Evolutionary conservation across 1,284 basidiomycete species (phyloP).

Genomic region (Peniophora sp.): DNA sequence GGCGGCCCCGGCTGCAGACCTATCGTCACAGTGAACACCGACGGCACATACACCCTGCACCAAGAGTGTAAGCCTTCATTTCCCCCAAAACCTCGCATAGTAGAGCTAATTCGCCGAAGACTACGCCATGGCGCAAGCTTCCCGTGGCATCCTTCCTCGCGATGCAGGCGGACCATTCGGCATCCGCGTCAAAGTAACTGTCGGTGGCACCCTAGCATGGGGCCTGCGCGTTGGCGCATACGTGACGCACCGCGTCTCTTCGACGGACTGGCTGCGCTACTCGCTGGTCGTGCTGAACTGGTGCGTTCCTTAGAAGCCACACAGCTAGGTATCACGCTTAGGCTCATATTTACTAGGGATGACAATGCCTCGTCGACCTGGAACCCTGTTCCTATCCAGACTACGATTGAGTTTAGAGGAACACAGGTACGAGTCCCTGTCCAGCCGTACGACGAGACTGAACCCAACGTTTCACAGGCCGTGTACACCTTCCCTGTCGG

Average conservation of each 20-base stretch:
- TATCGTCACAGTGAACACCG: slow-evolving; percentile 56
- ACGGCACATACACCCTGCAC: slow-evolving; percentile 55
- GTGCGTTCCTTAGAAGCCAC: too few species aligned
- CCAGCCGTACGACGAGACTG: not conserved
- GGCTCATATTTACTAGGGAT: too few species aligned
- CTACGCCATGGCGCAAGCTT: slow-evolving; percentile 68
- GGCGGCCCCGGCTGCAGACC: slow-evolving; percentile 52
- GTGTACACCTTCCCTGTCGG: slow-evolving; percentile 63
- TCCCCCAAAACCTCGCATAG: not conserved
- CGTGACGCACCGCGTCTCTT: slow-evolving; percentile 46
- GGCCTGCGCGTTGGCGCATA: slow-evolving; percentile 57
- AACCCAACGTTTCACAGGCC: slow-evolving; percentile 29
- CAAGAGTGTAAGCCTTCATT: slow-evolving; percentile 58
- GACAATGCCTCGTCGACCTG: slow-evolving; percentile 43
- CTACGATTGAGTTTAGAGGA: slow-evolving; percentile 67
- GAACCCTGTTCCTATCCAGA: slow-evolving; percentile 52
- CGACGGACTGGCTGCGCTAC: slow-evolving; percentile 55
- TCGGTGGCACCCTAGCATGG: slow-evolving; percentile 50
- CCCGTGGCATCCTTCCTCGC: slow-evolving; percentile 63
- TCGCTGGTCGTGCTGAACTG: slow-evolving; percentile 64
- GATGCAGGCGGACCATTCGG: slow-evolving; percentile 63
- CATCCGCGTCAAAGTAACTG: slow-evolving; percentile 54
- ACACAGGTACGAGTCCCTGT: not conserved
- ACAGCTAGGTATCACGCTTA: too few species aligned
- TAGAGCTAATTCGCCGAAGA: slow-evolving; percentile 39